Percentiles rank a stretch among this genome's conserved stretches.
Conservation (phyloP, 225 moss, liverwort and hornwort genomes). For the Sphagnum contortum region DNA sequence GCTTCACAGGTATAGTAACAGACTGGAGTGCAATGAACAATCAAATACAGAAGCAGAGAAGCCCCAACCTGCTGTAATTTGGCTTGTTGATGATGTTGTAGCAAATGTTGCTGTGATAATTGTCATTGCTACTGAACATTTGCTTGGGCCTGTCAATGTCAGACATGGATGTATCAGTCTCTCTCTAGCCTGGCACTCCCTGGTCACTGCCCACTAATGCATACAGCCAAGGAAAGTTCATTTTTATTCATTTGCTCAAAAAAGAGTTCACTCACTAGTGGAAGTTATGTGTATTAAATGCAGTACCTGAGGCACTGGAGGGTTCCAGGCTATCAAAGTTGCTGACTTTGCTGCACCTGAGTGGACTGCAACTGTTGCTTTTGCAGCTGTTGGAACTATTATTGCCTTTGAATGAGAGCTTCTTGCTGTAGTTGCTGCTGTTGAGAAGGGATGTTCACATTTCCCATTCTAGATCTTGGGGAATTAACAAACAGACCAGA, state of each 20-base stretch:
- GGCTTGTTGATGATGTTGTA: constrained; percentile 30
- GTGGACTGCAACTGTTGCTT: constrained; percentile 54
- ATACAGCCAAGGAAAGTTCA: neutral
- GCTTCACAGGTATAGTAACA: neutral
- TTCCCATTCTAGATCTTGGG: constrained; percentile 67
- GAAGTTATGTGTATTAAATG: neutral
- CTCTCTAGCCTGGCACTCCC: neutral
- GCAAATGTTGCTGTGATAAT: constrained; percentile 45
- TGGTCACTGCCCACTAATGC: neutral
- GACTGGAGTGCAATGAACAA: neutral
- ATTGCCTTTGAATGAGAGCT: constrained; percentile 8
- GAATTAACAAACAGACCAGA: constrained; percentile 73
- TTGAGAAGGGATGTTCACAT: constrained; percentile 76
- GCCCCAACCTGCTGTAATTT: constrained; percentile 42
- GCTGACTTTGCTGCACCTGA: constrained; percentile 46
- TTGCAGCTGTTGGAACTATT: constrained; percentile 30
- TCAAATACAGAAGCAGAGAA: neutral
- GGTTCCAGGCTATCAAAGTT: constrained; percentile 79
- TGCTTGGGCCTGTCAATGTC: constrained; percentile 35
- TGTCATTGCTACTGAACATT: constrained; percentile 57
- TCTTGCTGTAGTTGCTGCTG: constrained; percentile 51
- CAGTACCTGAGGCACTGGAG: constrained; percentile 80
- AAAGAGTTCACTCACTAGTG: neutral
- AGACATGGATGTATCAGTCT: neutral
- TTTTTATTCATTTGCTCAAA: neutral